A percentile compares a stretch with the other conserved stretches of the same genome.
These are phyloP conservation scores for Anaeramoeba flamelloides DNA, from an alignment of 78 protist species.

Conservation along the genomic window DNA sequence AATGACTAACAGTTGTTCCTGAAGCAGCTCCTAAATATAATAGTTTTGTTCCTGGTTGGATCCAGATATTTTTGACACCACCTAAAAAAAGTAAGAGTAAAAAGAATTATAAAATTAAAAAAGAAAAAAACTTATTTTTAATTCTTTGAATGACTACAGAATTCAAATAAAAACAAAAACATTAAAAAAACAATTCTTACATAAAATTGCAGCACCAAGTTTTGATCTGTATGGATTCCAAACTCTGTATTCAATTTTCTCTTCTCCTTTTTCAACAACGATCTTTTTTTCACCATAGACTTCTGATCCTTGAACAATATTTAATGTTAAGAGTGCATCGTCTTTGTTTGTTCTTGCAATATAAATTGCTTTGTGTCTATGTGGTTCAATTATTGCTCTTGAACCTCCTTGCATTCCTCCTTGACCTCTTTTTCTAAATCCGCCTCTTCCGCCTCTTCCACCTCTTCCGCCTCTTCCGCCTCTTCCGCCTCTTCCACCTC, in stretches of 20 bases:
- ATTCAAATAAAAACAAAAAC: too few species aligned
- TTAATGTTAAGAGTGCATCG: constrained; percentile 70
- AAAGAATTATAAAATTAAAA: too few species aligned
- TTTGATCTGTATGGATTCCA: constrained; percentile 99
- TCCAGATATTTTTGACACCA: constrained; percentile 80
- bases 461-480: constrained; percentile 11
- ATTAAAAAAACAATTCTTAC: too few species aligned
- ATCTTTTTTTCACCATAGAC: constrained; percentile 98
- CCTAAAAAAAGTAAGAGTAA: too few species aligned
- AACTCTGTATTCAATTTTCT: constrained; percentile 94
- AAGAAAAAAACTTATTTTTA: too few species aligned
- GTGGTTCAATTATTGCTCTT: constrained; percentile 75
- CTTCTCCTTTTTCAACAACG: constrained; percentile 51
- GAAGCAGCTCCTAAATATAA: constrained; percentile 99
- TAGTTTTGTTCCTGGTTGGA: constrained; percentile 92
- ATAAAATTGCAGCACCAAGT: constrained; percentile 92
- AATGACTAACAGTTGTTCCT: constrained; percentile 99
- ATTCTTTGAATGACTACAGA: too few species aligned
- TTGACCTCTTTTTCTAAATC: too few species aligned
- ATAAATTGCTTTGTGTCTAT: constrained; percentile 83
- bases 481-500: constrained; percentile 26
- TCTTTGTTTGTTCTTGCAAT: constrained; percentile 76
- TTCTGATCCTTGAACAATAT: constrained; percentile 82
- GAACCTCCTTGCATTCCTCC: constrained; percentile 61
- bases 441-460: constrained; percentile 20